Conservation (phyloP, 2,329 filamentous ascomycete species). For the Colletotrichum ledebouriae region DNA sequence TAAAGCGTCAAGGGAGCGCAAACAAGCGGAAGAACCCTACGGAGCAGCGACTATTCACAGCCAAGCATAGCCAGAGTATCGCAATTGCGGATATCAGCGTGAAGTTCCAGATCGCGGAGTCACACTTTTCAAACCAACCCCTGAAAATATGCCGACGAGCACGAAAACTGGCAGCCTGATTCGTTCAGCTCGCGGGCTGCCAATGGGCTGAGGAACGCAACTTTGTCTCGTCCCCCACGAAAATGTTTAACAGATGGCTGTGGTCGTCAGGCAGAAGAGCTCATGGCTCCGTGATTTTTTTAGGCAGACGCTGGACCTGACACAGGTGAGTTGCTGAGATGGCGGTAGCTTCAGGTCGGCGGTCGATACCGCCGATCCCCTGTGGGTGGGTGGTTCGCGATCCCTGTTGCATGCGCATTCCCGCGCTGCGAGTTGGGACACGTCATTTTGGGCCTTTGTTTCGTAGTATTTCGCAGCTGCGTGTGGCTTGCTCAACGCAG, state of each 20-base stretch:
- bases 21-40: conserved; percentile 13
- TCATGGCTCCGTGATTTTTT: conserved; percentile 3
- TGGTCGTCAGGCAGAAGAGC: conserved; percentile 23
- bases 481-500: not conserved
- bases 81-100: conserved; percentile 5
- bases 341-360: not conserved
- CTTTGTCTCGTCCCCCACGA: not conserved
- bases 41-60: conserved; percentile 2
- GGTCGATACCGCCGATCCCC: conserved; percentile 4
- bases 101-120: conserved; percentile 30
- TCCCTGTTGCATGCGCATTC: conserved; percentile 12
- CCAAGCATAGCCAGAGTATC: conserved; percentile 5
- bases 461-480: conserved; percentile 9
- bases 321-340: conserved; percentile 2
- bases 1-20: conserved; percentile 7
- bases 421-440: conserved; percentile 5
- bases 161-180: not conserved
- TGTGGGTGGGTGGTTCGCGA: not conserved
- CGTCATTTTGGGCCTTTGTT: not conserved
- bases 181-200: not conserved
- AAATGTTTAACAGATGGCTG: conserved; percentile 9
- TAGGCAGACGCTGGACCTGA: conserved; percentile 18
- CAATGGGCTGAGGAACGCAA: conserved; percentile 15
- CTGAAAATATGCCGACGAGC: conserved; percentile 4
- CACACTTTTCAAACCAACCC: conserved; percentile 12